Percentiles rank a stretch among this genome's conserved stretches.
Evolutionary conservation across 108 stramenopile species (phyloP).

Genomic region (Nannochloropsis salina): DNA sequence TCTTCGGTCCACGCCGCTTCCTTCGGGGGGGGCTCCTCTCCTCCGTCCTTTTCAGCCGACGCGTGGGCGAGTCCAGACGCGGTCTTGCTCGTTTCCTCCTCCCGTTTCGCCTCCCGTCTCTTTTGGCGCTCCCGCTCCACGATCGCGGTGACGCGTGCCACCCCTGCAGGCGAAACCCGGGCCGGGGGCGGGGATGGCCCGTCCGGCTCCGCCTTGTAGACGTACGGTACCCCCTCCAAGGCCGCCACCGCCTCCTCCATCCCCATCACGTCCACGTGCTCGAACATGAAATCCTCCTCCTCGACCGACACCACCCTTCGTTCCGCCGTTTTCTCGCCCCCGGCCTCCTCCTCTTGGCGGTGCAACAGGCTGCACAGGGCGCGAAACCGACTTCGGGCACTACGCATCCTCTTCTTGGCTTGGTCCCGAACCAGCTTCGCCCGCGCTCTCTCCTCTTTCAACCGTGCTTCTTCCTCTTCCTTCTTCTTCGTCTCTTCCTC

Average conservation of each 20-base stretch:
- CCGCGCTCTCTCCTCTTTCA: conserved; percentile 24
- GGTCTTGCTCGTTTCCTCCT: too few species aligned
- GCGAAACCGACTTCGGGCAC: neutral
- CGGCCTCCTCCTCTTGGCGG: neutral
- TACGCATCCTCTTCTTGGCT: conserved; percentile 48
- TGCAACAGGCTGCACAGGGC: conserved; percentile 17
- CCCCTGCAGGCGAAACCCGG: neutral
- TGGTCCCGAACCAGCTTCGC: conserved; percentile 47
- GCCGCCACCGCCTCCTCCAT: conserved; percentile 30
- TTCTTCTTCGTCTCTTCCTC: conserved; percentile 28
- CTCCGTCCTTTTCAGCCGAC: too few species aligned
- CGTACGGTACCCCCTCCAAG: neutral
- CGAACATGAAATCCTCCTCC: neutral
- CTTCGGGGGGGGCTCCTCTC: neutral
- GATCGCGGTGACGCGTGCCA: neutral
- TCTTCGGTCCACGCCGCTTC: conserved; percentile 70
- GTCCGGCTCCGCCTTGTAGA: neutral
- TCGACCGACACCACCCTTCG: neutral
- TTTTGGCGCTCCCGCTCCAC: neutral
- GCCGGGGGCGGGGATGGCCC: neutral
- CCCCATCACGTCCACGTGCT: neutral
- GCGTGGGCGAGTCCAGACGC: too few species aligned
- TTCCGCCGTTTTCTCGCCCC: neutral
- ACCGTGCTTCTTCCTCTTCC: conserved; percentile 31
- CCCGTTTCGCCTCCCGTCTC: too few species aligned